These are phyloP conservation scores for Paraconiothyrium sp. DNA, from an alignment of 2,329 filamentous ascomycete genomes.

Conservation along the genomic window DNA sequence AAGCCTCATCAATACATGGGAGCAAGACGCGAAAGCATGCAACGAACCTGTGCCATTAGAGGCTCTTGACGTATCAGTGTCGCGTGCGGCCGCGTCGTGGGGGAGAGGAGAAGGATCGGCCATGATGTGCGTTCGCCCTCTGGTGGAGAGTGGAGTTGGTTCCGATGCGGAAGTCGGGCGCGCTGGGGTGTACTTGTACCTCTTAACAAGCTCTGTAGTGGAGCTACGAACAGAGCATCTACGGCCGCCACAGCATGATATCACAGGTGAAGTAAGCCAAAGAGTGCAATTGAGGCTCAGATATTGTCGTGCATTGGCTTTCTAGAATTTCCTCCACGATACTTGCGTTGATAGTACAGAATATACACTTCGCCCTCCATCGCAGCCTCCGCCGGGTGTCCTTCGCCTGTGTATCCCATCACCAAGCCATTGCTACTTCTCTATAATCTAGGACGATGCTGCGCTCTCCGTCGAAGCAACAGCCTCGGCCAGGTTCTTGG, in stretches of 20 bases:
- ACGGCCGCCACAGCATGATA: constrained; percentile 17
- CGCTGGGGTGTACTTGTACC: constrained; percentile 15
- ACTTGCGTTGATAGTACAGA: constrained; percentile 48
- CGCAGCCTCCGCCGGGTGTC: constrained; percentile 14
- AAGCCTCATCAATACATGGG: constrained; percentile 22
- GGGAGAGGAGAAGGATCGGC: constrained; percentile 38
- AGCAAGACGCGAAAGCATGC: not conserved
- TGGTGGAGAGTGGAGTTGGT: constrained; percentile 34
- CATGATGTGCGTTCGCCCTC: constrained; percentile 39
- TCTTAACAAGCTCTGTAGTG: constrained; percentile 16
- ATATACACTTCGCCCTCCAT: constrained; percentile 43
- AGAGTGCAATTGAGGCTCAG: constrained; percentile 28
- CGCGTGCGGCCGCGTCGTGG: constrained; percentile 31
- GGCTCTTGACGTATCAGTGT: constrained; percentile 16
- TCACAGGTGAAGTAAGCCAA: constrained; percentile 9
- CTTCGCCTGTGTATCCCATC: constrained; percentile 13
- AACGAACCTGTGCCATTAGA: constrained; percentile 31
- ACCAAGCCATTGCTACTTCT: constrained; percentile 1
- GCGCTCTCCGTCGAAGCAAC: constrained; percentile 57
- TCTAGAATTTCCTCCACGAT: constrained; percentile 26
- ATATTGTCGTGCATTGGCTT: constrained; percentile 41
- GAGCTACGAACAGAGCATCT: not conserved
- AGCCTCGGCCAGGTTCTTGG: constrained; percentile 72
- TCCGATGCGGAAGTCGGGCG: constrained; percentile 41
- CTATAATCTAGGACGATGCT: constrained; percentile 47